Percentiles rank a stretch among this genome's conserved stretches.
These are phyloP conservation scores for Canariomyces notabilis DNA, from an alignment of 2,329 filamentous ascomycete species.

Conservation along the genomic window DNA sequence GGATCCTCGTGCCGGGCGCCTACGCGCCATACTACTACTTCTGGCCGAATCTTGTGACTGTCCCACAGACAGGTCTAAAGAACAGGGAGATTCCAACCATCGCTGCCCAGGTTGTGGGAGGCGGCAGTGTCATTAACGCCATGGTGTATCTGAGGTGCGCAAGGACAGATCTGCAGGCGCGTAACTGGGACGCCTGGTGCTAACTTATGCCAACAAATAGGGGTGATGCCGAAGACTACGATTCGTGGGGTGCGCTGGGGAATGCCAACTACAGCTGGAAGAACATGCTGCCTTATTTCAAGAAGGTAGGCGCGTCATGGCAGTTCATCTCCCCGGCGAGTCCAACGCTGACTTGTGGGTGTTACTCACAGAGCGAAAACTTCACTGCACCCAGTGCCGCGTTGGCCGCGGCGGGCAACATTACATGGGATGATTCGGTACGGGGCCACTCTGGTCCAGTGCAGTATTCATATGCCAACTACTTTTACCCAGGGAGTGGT, in stretches of 20 bases:
- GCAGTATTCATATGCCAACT: slow-evolving; percentile 30
- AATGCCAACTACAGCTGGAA: slow-evolving; percentile 33
- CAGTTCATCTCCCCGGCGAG: no score
- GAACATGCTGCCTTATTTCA: slow-evolving; percentile 39
- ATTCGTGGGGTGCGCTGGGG: slow-evolving; percentile 32
- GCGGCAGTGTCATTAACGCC: slow-evolving; percentile 33
- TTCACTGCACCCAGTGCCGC: slow-evolving; percentile 26
- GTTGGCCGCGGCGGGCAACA: slow-evolving; percentile 26
- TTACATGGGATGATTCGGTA: slow-evolving; percentile 27
- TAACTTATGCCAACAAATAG: slow-evolving; percentile 11
- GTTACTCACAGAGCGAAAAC: slow-evolving; percentile 26
- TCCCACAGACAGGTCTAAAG: slow-evolving; percentile 27
- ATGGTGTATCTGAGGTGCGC: slow-evolving; percentile 31
- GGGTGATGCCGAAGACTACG: slow-evolving; percentile 30
- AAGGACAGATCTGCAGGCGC: neutral
- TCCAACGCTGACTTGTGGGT: no score
- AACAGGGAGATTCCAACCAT: slow-evolving; percentile 20
- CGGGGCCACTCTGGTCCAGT: slow-evolving; percentile 29
- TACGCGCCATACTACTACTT: slow-evolving; percentile 29
- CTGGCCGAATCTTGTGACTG: slow-evolving; percentile 26
- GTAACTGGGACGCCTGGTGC: neutral
- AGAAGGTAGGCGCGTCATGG: slow-evolving; percentile 32
- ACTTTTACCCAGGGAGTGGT: slow-evolving; percentile 30
- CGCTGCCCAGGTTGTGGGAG: slow-evolving; percentile 31
- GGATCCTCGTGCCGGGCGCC: slow-evolving; percentile 28